phyloP scores from a whole-genome alignment of 306 rosid species.

The Prunus kanzakura region DNA sequence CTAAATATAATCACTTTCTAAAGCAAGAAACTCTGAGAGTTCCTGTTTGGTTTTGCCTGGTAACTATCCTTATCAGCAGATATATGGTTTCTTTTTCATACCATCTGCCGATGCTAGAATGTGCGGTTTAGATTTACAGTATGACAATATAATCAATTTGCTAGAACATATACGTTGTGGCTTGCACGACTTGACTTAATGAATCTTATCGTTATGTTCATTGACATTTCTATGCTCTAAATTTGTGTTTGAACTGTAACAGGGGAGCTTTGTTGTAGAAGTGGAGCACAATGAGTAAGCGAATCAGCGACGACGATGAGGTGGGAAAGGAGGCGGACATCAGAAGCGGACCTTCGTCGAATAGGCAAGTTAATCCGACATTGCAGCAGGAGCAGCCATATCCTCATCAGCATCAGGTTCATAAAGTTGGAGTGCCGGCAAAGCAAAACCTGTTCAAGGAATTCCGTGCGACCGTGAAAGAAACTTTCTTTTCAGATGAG shows the following conservation, averaged over 20 bases:
- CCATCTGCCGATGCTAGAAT: no score
- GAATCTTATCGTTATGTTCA: background rate
- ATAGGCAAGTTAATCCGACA: background rate
- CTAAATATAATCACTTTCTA: background rate
- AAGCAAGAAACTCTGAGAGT: no score
- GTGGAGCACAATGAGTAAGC: slow-evolving; percentile 4
- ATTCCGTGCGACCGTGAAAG: slow-evolving; percentile 17
- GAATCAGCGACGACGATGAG: background rate
- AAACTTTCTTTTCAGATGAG: slow-evolving; percentile 34
- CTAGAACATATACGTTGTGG: no score
- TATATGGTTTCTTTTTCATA: no score
- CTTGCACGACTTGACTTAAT: no score
- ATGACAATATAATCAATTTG: no score
- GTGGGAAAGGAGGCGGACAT: background rate
- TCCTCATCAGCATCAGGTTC: background rate
- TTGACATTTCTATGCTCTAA: background rate
- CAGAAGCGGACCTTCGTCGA: background rate
- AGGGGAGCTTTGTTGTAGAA: background rate
- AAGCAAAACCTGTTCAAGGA: slow-evolving; percentile 20
- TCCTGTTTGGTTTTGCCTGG: background rate
- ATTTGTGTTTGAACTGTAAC: background rate
- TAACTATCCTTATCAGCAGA: background rate
- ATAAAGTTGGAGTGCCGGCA: slow-evolving; percentile 31
- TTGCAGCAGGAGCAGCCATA: background rate
- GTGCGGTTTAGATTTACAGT: no score